Evolutionary conservation across 139 green algal genomes (phyloP).

Genomic region (Picochlorum sp.): DNA sequence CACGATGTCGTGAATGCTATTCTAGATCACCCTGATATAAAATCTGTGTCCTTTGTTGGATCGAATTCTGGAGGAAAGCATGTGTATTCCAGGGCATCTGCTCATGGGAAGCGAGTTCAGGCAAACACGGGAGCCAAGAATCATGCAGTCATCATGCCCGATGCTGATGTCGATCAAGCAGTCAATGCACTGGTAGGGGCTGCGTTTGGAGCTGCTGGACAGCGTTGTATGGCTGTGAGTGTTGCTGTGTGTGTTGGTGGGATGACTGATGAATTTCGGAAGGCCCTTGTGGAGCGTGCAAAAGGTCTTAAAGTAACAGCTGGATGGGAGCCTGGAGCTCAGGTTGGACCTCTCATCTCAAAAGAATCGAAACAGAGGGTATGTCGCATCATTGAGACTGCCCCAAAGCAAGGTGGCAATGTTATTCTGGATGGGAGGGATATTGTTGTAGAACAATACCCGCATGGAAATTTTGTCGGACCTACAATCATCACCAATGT

Average conservation of each 20-base stretch:
- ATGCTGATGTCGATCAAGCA: slow-evolving; percentile 73
- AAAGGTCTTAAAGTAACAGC: slow-evolving; percentile 57
- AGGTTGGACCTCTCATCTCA: slow-evolving; percentile 88
- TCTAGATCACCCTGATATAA: slow-evolving; percentile 86
- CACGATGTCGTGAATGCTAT: slow-evolving; percentile 83
- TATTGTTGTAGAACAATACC: slow-evolving; percentile 53
- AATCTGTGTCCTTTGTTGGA: slow-evolving; percentile 90
- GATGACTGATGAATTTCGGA: slow-evolving; percentile 37
- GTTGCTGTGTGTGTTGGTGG: slow-evolving; percentile 85
- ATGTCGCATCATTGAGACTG: slow-evolving; percentile 58
- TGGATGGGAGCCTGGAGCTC: slow-evolving; percentile 62
- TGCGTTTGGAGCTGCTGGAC: slow-evolving; percentile 88
- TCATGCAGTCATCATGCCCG: slow-evolving; percentile 90
- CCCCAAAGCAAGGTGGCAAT: slow-evolving; percentile 57
- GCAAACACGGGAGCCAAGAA: slow-evolving; percentile 96
- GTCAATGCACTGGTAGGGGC: slow-evolving; percentile 73
- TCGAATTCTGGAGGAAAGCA: slow-evolving; percentile 68
- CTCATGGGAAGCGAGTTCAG: slow-evolving; percentile 85
- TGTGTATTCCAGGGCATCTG: slow-evolving; percentile 70
- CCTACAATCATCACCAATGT: slow-evolving; percentile 81
- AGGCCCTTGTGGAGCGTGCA: slow-evolving; percentile 57
- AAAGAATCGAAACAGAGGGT: slow-evolving; percentile 48
- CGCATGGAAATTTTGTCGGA: slow-evolving; percentile 85
- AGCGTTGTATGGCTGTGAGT: slow-evolving; percentile 95
- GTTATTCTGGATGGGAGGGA: slow-evolving; percentile 69